A percentile compares a stretch with the other conserved stretches of the same genome.
phyloP scores from a whole-genome alignment of 352 stramenopile species.

The Globisporangium radiosum region DNA sequence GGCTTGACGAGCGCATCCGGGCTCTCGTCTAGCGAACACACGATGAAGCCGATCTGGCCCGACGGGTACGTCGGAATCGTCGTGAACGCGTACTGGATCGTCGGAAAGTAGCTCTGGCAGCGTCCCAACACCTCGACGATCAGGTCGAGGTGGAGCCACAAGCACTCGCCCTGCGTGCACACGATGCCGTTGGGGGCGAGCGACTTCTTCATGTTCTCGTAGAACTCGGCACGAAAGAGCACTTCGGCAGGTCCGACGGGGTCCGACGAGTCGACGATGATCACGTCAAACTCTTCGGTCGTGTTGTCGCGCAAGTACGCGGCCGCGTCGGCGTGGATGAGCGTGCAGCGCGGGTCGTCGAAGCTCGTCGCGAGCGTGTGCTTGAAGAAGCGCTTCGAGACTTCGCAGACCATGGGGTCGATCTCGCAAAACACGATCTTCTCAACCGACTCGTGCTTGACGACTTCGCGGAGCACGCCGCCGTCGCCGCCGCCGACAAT shows the following conservation, averaged over 20 bases:
- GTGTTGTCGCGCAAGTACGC: slow-evolving; percentile 84
- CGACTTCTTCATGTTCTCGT: slow-evolving; percentile 90
- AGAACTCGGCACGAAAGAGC: slow-evolving; percentile 94
- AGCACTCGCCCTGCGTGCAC: slow-evolving; percentile 94
- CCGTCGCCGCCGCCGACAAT: slow-evolving; percentile 98
- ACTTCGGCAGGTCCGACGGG: slow-evolving; percentile 93
- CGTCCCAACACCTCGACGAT: slow-evolving; percentile 93
- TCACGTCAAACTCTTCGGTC: slow-evolving; percentile 91
- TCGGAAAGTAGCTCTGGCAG: slow-evolving; percentile 89
- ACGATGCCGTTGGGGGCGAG: slow-evolving; percentile 84
- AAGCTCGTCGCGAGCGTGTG: slow-evolving; percentile 91
- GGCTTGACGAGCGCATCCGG: slow-evolving; percentile 49
- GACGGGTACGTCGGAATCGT: slow-evolving; percentile 99
- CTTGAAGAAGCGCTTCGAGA: slow-evolving; percentile 92
- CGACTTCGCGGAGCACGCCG: slow-evolving; percentile 95
- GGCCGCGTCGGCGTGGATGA: slow-evolving; percentile 90
- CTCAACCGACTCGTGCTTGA: slow-evolving; percentile 91
- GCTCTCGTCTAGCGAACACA: slow-evolving; percentile 80
- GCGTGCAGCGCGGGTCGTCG: slow-evolving; percentile 92
- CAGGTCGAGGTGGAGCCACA: slow-evolving; percentile 97
- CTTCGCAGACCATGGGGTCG: slow-evolving; percentile 95
- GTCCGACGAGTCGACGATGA: slow-evolving; percentile 97
- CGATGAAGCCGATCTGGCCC: slow-evolving; percentile 98
- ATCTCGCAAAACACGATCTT: slow-evolving; percentile 99
- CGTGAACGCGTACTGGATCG: slow-evolving; percentile 98